These are phyloP conservation scores for Microthyrium microscopicum DNA, from an alignment of 2,329 filamentous ascomycete species.

Conservation along the genomic window DNA sequence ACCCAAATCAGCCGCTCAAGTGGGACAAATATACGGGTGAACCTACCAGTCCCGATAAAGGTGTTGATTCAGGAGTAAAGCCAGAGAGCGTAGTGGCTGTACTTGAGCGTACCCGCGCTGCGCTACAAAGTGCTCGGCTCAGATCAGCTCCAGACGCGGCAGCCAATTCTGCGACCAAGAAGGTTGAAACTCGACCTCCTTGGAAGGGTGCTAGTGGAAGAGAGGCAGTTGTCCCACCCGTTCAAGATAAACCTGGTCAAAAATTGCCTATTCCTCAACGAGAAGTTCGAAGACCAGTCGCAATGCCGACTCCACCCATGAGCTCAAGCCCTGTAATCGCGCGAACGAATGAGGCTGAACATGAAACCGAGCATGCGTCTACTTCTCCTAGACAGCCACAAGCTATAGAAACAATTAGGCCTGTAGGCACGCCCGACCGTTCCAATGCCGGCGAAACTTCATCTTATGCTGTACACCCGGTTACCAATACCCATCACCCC, in stretches of 20 bases:
- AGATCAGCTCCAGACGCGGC: background rate
- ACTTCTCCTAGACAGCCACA: too few species aligned
- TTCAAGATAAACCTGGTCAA: conserved; percentile 42
- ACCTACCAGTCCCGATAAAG: conserved; percentile 37
- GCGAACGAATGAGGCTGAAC: too few species aligned
- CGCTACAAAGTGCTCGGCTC: background rate
- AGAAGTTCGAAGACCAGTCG: conserved; percentile 14
- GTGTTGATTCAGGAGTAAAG: conserved; percentile 1
- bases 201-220: conserved; percentile 64
- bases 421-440: too few species aligned
- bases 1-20: conserved; percentile 14
- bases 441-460: too few species aligned
- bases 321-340: too few species aligned
- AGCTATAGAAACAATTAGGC: too few species aligned
- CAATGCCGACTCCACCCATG: too few species aligned
- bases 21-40: conserved; percentile 56
- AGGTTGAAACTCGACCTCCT: conserved; percentile 29
- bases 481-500: conserved; percentile 1
- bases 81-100: conserved; percentile 2
- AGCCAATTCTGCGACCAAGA: conserved; percentile 11
- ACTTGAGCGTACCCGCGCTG: too few species aligned
- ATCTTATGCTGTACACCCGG: background rate
- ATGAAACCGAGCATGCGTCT: too few species aligned
- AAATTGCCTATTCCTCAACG: conserved; percentile 40
- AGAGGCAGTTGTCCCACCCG: conserved; percentile 43